Evolutionary conservation across 1,139 yeast genomes (phyloP).

Genomic region (Zygoascus sp.): DNA sequence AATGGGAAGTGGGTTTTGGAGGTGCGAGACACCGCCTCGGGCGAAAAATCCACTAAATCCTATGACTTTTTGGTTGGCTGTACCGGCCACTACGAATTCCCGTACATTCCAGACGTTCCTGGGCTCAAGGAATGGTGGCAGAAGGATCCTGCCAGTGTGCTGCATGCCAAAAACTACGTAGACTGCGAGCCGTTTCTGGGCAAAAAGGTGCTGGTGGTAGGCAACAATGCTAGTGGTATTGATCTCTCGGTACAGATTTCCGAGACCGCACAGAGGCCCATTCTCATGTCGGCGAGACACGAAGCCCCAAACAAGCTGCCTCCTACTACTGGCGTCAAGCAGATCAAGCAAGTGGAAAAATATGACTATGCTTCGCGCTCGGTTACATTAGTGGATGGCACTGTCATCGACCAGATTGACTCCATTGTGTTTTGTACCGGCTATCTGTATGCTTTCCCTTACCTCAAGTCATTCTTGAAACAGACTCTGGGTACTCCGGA

Average conservation of each 20-base stretch:
- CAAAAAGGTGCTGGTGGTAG: conserved; percentile 50
- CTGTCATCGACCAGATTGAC: conserved; percentile 39
- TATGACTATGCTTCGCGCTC: conserved; percentile 14
- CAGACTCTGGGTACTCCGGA: conserved; percentile 15
- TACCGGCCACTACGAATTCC: conserved; percentile 54
- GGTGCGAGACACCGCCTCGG: conserved; percentile 10
- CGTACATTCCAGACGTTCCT: conserved; percentile 49
- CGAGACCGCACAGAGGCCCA: conserved; percentile 36
- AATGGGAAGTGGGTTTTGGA: conserved; percentile 41
- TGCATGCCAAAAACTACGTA: conserved; percentile 59
- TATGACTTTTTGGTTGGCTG: conserved; percentile 58
- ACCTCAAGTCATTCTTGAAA: conserved; percentile 26
- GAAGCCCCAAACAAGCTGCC: conserved; percentile 12
- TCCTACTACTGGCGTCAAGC: conserved; percentile 9
- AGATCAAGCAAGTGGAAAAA: conserved; percentile 14
- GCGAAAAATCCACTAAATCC: conserved; percentile 18
- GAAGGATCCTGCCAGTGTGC: conserved; percentile 44
- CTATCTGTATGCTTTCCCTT: conserved; percentile 49
- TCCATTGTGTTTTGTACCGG: conserved; percentile 62
- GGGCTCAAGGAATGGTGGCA: conserved; percentile 51
- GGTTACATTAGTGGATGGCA: conserved; percentile 20
- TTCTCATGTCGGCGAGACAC: conserved; percentile 45
- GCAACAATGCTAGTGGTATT: conserved; percentile 59
- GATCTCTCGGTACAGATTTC: conserved; percentile 54
- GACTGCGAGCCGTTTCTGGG: conserved; percentile 39